Base-by-base conservation (phyloP, 257 asterid species). In the Solanum bulbocastanum region DNA sequence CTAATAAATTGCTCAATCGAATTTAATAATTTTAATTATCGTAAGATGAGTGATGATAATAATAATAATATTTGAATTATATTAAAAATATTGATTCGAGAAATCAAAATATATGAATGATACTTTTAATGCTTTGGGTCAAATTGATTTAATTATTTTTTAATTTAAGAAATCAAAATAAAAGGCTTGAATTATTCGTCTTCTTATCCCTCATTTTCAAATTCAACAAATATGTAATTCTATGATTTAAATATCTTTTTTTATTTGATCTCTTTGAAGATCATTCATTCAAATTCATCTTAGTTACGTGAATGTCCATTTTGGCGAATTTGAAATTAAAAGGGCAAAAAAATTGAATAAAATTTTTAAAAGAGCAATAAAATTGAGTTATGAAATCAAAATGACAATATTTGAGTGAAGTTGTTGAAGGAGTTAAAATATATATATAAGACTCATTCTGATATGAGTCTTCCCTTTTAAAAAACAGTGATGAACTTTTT, bases 321-420 rank as follows among this genome's bases (percentile, higher is more conserved):
- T 52, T 1, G 0, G 4, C 4, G 8, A 1, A 10, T 52, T 0
- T 1, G 1, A 6, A 16, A 52, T 52, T 52, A 16, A 1, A 52
- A 52, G 23, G 23, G 6, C 2, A 1, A 2, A 52, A 16, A 52
- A 52, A 2, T 46, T 5, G 4, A 16, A 0, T 0, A 16, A 52
- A 16, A 0, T 52, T 16, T 52, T 52, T 1, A 15, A 49, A 49
- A 16, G 1, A 1, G 22, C 56, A 44, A 49, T 8, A 49, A 49
- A 49, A 49, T 2, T 49, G 23, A 16, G 23, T 49, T 49, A 49
- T 49, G 6, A 49, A 3, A 49, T 49, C 9, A 49, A 49, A 49
- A 49, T 16, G 60, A 49, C 0, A 49, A 49, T 0, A 15, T 49
- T 49, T 49, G 2, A 2, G 5, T 49, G 3, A 49, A 49, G 22